Evolutionary conservation across 208 protist species (phyloP), one percentile per base, ranked within the genome.

Genomic region (Jaenimonas drosophilae): DNA sequence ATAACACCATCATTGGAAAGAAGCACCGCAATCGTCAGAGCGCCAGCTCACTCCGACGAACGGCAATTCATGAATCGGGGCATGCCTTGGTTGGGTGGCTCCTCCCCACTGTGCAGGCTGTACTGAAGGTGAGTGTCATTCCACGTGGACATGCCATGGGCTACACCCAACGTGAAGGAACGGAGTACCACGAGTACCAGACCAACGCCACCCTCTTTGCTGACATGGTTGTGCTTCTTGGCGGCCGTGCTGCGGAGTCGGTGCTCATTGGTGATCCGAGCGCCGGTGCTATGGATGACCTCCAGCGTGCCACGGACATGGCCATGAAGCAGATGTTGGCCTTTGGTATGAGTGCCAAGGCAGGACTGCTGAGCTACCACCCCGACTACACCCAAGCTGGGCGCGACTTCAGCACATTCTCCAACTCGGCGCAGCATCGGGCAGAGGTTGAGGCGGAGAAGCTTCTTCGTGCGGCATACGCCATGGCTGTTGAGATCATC

Each of bases 211-310:
- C 76, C 29, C 81, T 95, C 37, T 88, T 91, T 28, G 62, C 80
- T 16, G 76, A 91, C 40, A 73, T 95, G 56, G 70, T 85, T 39
- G 83, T 95, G 7, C 76, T 91, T 67, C 50, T 95, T 0, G 83
- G 83, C 36, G 87, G 87, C 12, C 80, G 87, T 4, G 77, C 73
- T 5, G 76, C 87, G 45, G 87, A 95, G 61, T 76, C 88, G 51
- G 64, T 88, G 23, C 63, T 98, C 25, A 83, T 96, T 24, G 76
- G 77, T 14, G 53, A 87, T 32, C 66, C 85, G 14, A 97, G 95
- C 27, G 84, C 80, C 19, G 82, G 82, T 7, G 87, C 87, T 25
- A 82, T 86, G 66, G 87, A 94, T 53, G 82, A 91, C 61, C 61
- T 94, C 27, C 82, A 94, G 62, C 66, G 79, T 1, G 82, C 80